phyloP scores from a whole-genome alignment of 2,329 filamentous ascomycete species.

The Fusarium temperatum region DNA sequence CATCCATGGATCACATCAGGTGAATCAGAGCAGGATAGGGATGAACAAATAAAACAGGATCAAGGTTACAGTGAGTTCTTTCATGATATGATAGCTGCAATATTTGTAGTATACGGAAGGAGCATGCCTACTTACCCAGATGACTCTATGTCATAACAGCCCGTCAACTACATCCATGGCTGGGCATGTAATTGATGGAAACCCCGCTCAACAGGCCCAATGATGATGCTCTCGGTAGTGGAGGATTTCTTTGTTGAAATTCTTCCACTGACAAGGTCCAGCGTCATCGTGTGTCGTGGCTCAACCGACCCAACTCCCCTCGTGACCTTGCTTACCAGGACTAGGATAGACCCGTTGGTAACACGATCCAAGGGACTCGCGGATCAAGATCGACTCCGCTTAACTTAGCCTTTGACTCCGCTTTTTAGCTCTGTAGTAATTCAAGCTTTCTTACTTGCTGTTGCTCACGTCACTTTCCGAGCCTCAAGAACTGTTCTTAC shows the following conservation, averaged over 20 bases:
- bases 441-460: constrained; percentile 12
- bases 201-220: constrained; percentile 19
- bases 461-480: constrained; percentile 26
- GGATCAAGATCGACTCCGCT: constrained; percentile 30
- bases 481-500: not conserved
- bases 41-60: constrained; percentile 10
- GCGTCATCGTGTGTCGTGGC: constrained; percentile 33
- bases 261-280: constrained; percentile 6
- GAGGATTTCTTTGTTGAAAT: constrained; percentile 5
- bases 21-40: constrained; percentile 22
- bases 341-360: constrained; percentile 7
- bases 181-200: not conserved
- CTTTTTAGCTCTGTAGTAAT: constrained; percentile 15
- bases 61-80: not conserved
- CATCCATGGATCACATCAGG: constrained; percentile 41
- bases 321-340: constrained; percentile 21
- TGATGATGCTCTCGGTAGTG: constrained; percentile 9
- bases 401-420: constrained; percentile 4
- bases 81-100: not conserved
- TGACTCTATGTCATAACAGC: not conserved
- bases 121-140: not conserved
- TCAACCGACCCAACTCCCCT: constrained; percentile 18
- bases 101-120: not conserved
- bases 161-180: not conserved
- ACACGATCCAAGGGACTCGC: constrained; percentile 27